These are phyloP conservation scores for Cokeromyces recurvatus DNA, from an alignment of 371 early-diverging fungal genomes.

Conservation along the genomic window DNA sequence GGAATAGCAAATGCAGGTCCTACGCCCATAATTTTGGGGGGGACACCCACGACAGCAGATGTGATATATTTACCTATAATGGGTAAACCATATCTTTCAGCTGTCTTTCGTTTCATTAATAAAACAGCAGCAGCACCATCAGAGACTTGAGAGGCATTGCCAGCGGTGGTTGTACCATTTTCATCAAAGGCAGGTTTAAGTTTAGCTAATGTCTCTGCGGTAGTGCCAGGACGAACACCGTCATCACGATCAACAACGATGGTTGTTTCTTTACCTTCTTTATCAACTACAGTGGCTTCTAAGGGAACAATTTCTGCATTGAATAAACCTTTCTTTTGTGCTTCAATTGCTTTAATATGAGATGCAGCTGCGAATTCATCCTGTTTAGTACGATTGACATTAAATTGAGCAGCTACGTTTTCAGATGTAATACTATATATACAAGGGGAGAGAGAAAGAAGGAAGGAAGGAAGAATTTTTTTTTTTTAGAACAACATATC, in stretches of 20 bases:
- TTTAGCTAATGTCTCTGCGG: slow-evolving; percentile 75
- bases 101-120: slow-evolving; percentile 90
- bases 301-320: slow-evolving; percentile 92
- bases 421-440: slow-evolving; percentile 83
- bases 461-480: too few relatives aligned
- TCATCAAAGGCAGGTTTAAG: slow-evolving; percentile 87
- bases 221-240: slow-evolving; percentile 87
- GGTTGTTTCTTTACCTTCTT: slow-evolving; percentile 60
- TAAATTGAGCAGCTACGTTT: slow-evolving; percentile 88
- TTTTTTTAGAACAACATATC: too few relatives aligned
- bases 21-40: slow-evolving; percentile 92
- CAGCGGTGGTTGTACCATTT: slow-evolving; percentile 89
- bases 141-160: slow-evolving; percentile 98
- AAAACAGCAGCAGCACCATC: slow-evolving; percentile 98
- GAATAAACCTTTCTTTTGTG: slow-evolving; percentile 90
- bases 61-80: slow-evolving; percentile 88
- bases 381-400: slow-evolving; percentile 79
- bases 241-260: slow-evolving; percentile 81
- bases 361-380: slow-evolving; percentile 87
- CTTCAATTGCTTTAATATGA: slow-evolving; percentile 76
- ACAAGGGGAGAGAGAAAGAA: too few relatives aligned
- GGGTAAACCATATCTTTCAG: slow-evolving; percentile 83
- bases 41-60: slow-evolving; percentile 83
- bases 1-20: slow-evolving; percentile 97
- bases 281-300: slow-evolving; percentile 68